Conservation (phyloP, 371 early-diverging fungal species). For the Amoeboaphelidium protococcarum region DNA sequence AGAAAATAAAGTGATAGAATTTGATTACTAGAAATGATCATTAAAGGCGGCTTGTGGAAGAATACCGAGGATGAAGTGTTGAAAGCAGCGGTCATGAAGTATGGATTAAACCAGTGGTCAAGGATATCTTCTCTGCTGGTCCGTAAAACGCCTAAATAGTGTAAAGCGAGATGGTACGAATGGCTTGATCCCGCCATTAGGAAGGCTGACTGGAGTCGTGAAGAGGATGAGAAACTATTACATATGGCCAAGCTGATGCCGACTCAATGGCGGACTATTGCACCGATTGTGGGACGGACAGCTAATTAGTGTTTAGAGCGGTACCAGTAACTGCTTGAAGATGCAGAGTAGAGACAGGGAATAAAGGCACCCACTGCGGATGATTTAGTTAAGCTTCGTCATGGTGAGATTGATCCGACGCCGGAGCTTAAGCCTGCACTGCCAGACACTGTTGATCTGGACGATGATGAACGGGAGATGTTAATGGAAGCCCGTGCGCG, state of each 20-base stretch:
- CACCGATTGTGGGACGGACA: constrained; percentile 91
- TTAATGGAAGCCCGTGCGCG: constrained; percentile 89
- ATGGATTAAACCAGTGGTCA: constrained; percentile 96
- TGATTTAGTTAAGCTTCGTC: constrained; percentile 43
- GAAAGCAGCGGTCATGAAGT: constrained; percentile 75
- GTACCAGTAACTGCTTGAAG: constrained; percentile 79
- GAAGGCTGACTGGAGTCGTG: constrained; percentile 94
- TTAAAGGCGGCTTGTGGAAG: constrained; percentile 23
- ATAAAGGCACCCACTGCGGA: constrained; percentile 11
- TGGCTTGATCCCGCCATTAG: constrained; percentile 95
- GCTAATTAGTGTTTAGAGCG: constrained; percentile 90
- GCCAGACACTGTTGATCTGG: constrained; percentile 96
- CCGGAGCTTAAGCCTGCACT: constrained; percentile 88
- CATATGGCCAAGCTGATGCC: constrained; percentile 95
- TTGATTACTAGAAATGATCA: too few species aligned
- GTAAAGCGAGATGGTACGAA: constrained; percentile 95
- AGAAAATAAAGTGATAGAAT: too few species aligned
- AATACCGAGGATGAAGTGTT: constrained; percentile 77
- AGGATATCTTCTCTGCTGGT: constrained; percentile 84
- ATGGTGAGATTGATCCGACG: constrained; percentile 90
- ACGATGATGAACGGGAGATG: constrained; percentile 97
- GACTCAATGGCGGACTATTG: constrained; percentile 96
- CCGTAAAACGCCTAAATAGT: constrained; percentile 86
- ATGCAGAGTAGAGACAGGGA: constrained; percentile 50
- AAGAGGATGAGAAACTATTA: constrained; percentile 86